Evolutionary conservation across 192 early-diverging fungal genomes (phyloP), one percentile per base, ranked within the genome.

Genomic region (Spinellus fusiger): DNA sequence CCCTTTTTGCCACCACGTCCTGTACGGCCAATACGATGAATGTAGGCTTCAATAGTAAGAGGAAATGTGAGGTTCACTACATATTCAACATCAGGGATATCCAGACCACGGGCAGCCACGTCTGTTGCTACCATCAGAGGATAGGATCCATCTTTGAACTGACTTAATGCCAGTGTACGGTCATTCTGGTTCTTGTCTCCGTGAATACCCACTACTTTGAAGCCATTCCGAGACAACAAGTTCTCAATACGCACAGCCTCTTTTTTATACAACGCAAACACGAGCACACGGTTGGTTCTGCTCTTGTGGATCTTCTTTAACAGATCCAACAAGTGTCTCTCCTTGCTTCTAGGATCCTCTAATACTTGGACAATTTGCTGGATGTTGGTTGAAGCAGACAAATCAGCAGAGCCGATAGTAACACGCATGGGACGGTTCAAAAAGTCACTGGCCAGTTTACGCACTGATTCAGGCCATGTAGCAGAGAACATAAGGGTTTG

Each of bases 51-150:
- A 58, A 93, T 93, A 47, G 93, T 96, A 70, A 96, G 76, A n/a
- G 96, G 96, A 83, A 94, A 97, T 20, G 93, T 94, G 51, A 90
- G 84, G 74, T 98, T 98, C 69, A 98, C 91, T 20, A 98, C 96
- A 69, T 91, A 91, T 57, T 93, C 93, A 37, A 98, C 92, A 59
- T 93, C 87, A 8, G 93, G 91, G 62, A 90, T 88, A 66, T 90
- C 90, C 22, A 95, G 76, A 44, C 93, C 93, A 70, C 93, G 86
- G 34, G 88, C 90, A 59, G 91, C 92, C 38, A 95, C 92, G 74
- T 95, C 94, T 3, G 96, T 98, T 3, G 96, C 94, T 56, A 98
- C 80, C 80, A 96, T 76, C 33, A 98, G 74, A 12, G 93, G 93
- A 20, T 80, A 78, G 23, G 73, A 77, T 38, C 93, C 94, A 62